Percentiles rank a stretch among this genome's conserved stretches.
Evolutionary conservation across 2,329 filamentous ascomycete genomes (phyloP).

Genomic region (Stromatinia cepivora): DNA sequence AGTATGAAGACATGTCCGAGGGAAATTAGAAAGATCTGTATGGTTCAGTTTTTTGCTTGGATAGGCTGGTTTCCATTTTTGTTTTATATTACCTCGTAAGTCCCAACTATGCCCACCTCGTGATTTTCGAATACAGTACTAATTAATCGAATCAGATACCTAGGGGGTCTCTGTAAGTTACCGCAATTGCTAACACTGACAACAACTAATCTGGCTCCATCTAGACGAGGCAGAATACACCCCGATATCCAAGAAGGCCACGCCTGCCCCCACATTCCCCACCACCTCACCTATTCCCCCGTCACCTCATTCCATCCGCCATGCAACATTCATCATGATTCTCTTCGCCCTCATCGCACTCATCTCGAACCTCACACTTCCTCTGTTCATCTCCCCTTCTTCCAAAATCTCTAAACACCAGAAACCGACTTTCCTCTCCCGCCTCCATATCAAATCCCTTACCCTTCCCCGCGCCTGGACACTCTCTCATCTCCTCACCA

Average conservation of each 20-base stretch:
- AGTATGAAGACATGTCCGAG: slow-evolving; percentile 21
- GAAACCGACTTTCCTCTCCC: neutral
- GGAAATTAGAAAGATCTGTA: slow-evolving; percentile 30
- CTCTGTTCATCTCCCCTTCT: slow-evolving; percentile 7
- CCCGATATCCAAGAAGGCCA: slow-evolving; percentile 15
- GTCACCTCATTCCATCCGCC: slow-evolving; percentile 21
- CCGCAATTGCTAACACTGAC: neutral
- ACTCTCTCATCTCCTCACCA: slow-evolving; percentile 17
- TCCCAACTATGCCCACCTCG: neutral
- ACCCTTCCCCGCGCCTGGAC: slow-evolving; percentile 20
- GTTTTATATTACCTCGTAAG: slow-evolving; percentile 41
- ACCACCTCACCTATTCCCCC: neutral
- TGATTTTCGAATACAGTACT: neutral
- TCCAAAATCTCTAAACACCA: neutral
- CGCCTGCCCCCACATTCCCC: slow-evolving; percentile 2
- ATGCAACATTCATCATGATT: slow-evolving; percentile 21
- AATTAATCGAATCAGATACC: slow-evolving; percentile 17
- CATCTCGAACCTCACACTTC: slow-evolving; percentile 18
- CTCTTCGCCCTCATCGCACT: slow-evolving; percentile 21
- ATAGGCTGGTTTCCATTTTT: slow-evolving; percentile 43
- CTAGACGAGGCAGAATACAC: slow-evolving; percentile 20
- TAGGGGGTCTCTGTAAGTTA: slow-evolving; percentile 23
- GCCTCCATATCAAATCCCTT: neutral
- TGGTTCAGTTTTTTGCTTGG: slow-evolving; percentile 40
- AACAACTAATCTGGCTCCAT: neutral